phyloP scores from a whole-genome alignment of 2,329 filamentous ascomycete species.

The Aspergillus latus region DNA sequence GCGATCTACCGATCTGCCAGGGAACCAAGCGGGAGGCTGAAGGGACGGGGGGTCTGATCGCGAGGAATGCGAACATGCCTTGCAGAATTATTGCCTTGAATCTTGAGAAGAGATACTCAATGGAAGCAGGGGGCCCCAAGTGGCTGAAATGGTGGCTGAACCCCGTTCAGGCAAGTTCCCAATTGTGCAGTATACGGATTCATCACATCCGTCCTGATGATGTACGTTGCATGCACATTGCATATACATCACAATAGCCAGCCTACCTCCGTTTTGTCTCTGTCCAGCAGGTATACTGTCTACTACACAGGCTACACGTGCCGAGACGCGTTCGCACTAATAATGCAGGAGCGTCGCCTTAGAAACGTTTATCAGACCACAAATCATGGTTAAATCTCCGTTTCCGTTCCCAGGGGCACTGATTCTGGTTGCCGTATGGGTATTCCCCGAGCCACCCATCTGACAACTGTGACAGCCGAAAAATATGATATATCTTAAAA shows the following conservation, averaged over 20 bases:
- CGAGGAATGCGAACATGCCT: constrained; percentile 10
- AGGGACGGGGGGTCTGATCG: constrained; percentile 17
- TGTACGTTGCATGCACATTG: background rate
- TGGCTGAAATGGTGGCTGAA: constrained; percentile 6
- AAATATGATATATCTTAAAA: background rate
- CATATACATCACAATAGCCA: constrained; percentile 7
- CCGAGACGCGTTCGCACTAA: background rate
- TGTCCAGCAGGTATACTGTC: background rate
- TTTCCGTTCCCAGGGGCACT: background rate
- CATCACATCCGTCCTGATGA: background rate
- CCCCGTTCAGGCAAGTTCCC: background rate
- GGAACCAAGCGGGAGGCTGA: constrained; percentile 13
- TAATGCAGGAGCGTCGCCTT: background rate
- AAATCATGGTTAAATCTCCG: background rate
- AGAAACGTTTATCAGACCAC: background rate
- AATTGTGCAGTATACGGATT: background rate
- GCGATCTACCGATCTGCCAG: constrained; percentile 18
- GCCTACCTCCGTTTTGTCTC: background rate
- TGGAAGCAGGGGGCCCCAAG: background rate
- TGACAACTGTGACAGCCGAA: background rate
- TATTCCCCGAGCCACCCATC: background rate
- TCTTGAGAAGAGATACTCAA: constrained; percentile 8
- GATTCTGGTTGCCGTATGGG: background rate
- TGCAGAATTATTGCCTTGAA: constrained; percentile 13
- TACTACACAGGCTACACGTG: constrained; percentile 1